Evolutionary conservation across 116 monocot species (phyloP), one percentile per base, ranked within the genome.

Genomic region (Cymodocea nodosa): DNA sequence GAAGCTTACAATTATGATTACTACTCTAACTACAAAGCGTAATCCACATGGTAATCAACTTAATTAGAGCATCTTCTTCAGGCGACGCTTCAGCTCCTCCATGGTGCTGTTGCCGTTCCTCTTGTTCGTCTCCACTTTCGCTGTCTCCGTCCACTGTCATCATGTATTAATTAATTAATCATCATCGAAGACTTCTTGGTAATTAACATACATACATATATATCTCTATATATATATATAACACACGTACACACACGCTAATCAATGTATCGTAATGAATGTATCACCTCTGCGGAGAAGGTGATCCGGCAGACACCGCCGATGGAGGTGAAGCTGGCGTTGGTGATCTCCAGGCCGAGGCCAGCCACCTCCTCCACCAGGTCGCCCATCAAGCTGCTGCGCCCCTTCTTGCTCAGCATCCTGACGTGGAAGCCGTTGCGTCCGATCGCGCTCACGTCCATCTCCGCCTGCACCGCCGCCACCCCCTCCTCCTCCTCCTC

Each of bases 261-360:
- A n/a, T n/a, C n/a, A n/a, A n/a, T n/a, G n/a, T n/a, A n/a, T n/a
- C n/a, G n/a, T n/a, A n/a, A n/a, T n/a, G n/a, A 66, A 9, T 52
- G 2, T 25, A 37, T n/a, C 16, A 93, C 89, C 81, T 89, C 84
- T 50, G 89, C 7, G 65, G 18, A 72, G 35, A 93, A 72, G 4
- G 73, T 62, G 55, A 67, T 68, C 71, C 82, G 73, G 15, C 61
- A 70, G 37, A 76, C 71, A 14, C 76, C 78, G 48, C 64, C 71
- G 59, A 76, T 53, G 7, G 80, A 35, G 6, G 72, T 40, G 4
- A 76, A 75, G 70, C 25, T 86, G 23, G 81, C 68, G 51, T 74
- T 76, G 1, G 59, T 63, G 23, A 89, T 76, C 37, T 80, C 82
- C 15, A 75, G 69, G 5, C 84, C 80, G 48, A 82, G 52, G 35